A percentile compares a stretch with the other conserved stretches of the same genome.
These are phyloP conservation scores for Blastocystis sp. DNA, from an alignment of 352 stramenopile species.

Conservation along the genomic window DNA sequence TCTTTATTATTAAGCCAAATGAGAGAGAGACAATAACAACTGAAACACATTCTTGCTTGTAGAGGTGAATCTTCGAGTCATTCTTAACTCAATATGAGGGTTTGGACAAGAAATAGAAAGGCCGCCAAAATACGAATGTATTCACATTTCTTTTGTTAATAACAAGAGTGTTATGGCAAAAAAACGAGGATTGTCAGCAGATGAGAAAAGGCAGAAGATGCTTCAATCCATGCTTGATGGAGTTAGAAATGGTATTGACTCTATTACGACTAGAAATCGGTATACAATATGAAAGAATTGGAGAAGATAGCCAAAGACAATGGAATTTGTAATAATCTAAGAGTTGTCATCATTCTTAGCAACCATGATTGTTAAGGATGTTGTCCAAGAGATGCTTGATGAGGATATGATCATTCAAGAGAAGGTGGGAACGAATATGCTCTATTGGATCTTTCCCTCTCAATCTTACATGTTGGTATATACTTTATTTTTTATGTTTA, in stretches of 20 bases:
- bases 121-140: too few relatives aligned
- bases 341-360: not conserved
- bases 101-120: too few relatives aligned
- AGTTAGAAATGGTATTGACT: not conserved
- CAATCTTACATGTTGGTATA: conserved; percentile 34
- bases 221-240: conserved; percentile 14
- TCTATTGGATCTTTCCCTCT: conserved; percentile 54
- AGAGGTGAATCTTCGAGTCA: too few relatives aligned
- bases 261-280: not conserved
- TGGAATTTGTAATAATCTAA: conserved; percentile 47
- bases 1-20: too few relatives aligned
- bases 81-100: too few relatives aligned
- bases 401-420: conserved; percentile 59
- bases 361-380: conserved; percentile 53
- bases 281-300: conserved; percentile 59
- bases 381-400: conserved; percentile 50
- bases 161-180: too few relatives aligned
- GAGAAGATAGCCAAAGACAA: conserved; percentile 53
- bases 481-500: not conserved
- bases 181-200: conserved; percentile 30
- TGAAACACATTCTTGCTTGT: too few relatives aligned
- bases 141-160: too few relatives aligned
- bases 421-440: conserved; percentile 41
- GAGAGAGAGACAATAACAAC: too few relatives aligned
- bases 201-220: conserved; percentile 52